Conservation (phyloP, 208 protist species). For the Balamuthia mandrillaris region DNA sequence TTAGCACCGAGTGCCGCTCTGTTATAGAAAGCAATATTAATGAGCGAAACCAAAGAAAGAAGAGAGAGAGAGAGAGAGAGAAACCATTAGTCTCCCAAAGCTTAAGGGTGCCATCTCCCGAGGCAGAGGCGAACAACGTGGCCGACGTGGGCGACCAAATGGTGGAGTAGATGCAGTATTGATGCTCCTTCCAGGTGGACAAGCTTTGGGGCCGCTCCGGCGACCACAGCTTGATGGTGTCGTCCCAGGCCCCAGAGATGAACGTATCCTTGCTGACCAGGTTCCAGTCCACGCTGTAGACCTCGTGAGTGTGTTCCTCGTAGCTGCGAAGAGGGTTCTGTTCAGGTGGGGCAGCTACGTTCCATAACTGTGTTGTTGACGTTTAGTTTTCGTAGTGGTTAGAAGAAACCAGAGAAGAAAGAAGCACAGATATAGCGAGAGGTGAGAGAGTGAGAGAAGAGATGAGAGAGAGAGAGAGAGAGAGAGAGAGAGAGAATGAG, state of each 20-base stretch:
- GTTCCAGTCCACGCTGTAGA: constrained; percentile 66
- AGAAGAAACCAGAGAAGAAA: background rate
- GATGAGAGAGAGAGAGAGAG: too few relatives aligned
- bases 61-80: background rate
- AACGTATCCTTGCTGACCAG: constrained; percentile 58
- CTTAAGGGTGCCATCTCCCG: constrained; percentile 59
- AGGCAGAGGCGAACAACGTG: constrained; percentile 57
- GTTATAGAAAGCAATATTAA: background rate
- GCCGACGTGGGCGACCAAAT: constrained; percentile 63
- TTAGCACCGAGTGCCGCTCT: constrained; percentile 22
- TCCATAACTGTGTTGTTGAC: constrained; percentile 27
- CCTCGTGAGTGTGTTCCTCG: constrained; percentile 64
- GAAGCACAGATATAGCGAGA: background rate
- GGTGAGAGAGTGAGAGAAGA: background rate
- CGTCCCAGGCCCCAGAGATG: constrained; percentile 63
- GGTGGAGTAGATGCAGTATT: constrained; percentile 64
- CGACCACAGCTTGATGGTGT: constrained; percentile 63
- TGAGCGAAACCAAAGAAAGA: background rate
- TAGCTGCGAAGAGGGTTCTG: constrained; percentile 39
- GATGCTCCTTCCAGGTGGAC: constrained; percentile 61
- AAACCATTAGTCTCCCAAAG: constrained; percentile 59
- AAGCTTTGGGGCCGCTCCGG: constrained; percentile 30
- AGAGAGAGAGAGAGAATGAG: background rate
- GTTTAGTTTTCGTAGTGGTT: background rate
- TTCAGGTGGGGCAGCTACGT: background rate